A percentile compares a stretch with the other conserved stretches of the same genome.
phyloP scores from a whole-genome alignment of 2,329 filamentous ascomycete species.

The Phialophora tarda region DNA sequence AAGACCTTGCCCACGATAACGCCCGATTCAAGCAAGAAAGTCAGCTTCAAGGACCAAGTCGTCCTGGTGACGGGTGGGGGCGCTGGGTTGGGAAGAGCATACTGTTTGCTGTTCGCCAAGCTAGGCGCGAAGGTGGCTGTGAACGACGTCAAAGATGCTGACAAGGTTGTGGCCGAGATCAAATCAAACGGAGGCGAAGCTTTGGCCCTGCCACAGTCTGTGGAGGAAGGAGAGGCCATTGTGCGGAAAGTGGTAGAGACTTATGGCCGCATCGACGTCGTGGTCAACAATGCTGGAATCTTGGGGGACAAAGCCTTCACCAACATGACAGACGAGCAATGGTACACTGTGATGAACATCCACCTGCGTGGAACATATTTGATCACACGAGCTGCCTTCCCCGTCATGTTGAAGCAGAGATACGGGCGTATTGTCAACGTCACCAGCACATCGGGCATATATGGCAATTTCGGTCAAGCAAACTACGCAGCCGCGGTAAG shows the following conservation, averaged over 20 bases:
- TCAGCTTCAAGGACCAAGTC: constrained; percentile 82
- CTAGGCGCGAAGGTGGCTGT: constrained; percentile 84
- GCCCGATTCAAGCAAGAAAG: constrained; percentile 69
- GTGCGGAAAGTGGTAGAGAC: constrained; percentile 90
- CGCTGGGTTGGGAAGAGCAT: constrained; percentile 84
- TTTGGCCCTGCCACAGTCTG: constrained; percentile 87
- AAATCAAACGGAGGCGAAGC: constrained; percentile 86
- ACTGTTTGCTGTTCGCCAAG: constrained; percentile 84
- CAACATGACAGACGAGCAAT: constrained; percentile 95
- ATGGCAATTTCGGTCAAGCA: constrained; percentile 97
- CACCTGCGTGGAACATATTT: constrained; percentile 95
- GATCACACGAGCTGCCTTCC: constrained; percentile 96
- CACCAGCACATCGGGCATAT: constrained; percentile 93
- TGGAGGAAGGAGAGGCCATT: constrained; percentile 86
- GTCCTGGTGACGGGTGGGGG: constrained; percentile 86
- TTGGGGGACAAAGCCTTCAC: constrained; percentile 95
- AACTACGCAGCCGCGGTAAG: constrained; percentile 90
- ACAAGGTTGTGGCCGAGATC: constrained; percentile 88
- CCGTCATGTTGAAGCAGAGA: constrained; percentile 96
- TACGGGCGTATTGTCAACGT: constrained; percentile 97
- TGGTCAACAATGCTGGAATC: constrained; percentile 98
- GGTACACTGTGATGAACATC: constrained; percentile 89
- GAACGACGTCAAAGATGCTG: constrained; percentile 89
- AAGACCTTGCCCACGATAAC: constrained; percentile 74
- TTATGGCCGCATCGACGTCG: constrained; percentile 88